Evolutionary conservation across 176 grass and related monocot genomes (phyloP).

Genomic region (Metroxylon sagu): DNA sequence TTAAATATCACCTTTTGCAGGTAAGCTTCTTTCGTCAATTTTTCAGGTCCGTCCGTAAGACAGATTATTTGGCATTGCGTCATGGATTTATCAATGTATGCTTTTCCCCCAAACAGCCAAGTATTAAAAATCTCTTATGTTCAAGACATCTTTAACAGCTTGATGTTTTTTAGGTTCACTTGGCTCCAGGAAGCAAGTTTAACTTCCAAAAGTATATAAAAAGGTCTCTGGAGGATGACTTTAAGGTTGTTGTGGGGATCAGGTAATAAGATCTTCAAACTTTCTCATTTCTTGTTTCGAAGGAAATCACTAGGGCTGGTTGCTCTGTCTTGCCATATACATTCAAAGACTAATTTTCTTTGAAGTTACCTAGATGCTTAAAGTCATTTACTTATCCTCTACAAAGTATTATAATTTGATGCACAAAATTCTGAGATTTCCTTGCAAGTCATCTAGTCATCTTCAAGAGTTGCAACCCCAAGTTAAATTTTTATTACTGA

Average conservation of each 20-base stretch:
- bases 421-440: too few relatives aligned
- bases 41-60: slow-evolving; percentile 10
- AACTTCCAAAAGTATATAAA: slow-evolving; percentile 15
- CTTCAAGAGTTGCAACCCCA: too few relatives aligned
- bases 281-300: background rate
- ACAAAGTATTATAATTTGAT: too few relatives aligned
- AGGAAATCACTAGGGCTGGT: too few relatives aligned
- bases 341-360: too few relatives aligned
- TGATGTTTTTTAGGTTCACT: slow-evolving; percentile 9
- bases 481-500: too few relatives aligned
- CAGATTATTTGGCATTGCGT: slow-evolving; percentile 17
- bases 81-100: slow-evolving; percentile 27
- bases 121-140: background rate
- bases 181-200: slow-evolving; percentile 19
- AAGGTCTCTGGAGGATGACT: slow-evolving; percentile 17
- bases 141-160: background rate
- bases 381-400: too few relatives aligned
- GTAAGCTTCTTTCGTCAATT: slow-evolving; percentile 15
- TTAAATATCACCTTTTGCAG: background rate
- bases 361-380: too few relatives aligned
- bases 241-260: slow-evolving; percentile 12
- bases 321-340: background rate
- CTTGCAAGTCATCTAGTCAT: too few relatives aligned
- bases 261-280: slow-evolving; percentile 5
- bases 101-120: background rate